Evolutionary conservation across 2,329 filamentous ascomycete species (phyloP), one percentile per base, ranked within the genome.

Genomic region (Blastomyces silverae): DNA sequence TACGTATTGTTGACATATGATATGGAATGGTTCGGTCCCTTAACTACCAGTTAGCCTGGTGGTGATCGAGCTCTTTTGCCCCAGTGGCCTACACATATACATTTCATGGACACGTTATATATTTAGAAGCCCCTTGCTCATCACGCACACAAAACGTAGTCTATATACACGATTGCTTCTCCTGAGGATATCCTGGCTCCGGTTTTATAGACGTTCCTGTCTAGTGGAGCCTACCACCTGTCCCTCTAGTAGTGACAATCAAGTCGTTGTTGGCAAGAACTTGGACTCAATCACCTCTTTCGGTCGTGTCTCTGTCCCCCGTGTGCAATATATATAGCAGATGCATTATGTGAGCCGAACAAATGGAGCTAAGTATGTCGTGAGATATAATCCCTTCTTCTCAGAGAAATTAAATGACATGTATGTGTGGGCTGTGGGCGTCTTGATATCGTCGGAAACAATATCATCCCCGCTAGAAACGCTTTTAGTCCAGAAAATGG

Each of bases 311-410:
- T 44, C 13, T 44, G 5, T 44, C 17, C 42, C 42, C 42, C 0
- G 42, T 20, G 42, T 44, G 42, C 4, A 44, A 20, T 8, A 48
- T 48, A 20, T 8, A 48, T 48, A n/a, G 44, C 44, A 20, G 44
- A 48, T 20, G 44, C 44, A 20, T 48, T 48, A 48, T 48, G 20
- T n/a, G 44, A 48, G 44, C 20, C 44, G 44, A 22, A 22, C 78
- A 56, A 56, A 56, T 56, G 53, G 53, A 17, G 53, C 53, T 2
- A 56, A 8, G 25, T 56, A 56, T 34, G 53, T 56, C 22, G 53
- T 56, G 22, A 56, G 53, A 34, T 56, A 56, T n/a, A 56, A 15
- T 34, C 53, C 28, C 53, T 7, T 56, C 53, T 56, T 56, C 53
- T 56, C 28, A 17, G 53, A 56, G 25, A 56, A 56, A 56, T 56